Percentiles rank a stretch among this genome's conserved stretches.
Conservation (phyloP, 257 asterid species). For the Rubia yunnanensis region DNA sequence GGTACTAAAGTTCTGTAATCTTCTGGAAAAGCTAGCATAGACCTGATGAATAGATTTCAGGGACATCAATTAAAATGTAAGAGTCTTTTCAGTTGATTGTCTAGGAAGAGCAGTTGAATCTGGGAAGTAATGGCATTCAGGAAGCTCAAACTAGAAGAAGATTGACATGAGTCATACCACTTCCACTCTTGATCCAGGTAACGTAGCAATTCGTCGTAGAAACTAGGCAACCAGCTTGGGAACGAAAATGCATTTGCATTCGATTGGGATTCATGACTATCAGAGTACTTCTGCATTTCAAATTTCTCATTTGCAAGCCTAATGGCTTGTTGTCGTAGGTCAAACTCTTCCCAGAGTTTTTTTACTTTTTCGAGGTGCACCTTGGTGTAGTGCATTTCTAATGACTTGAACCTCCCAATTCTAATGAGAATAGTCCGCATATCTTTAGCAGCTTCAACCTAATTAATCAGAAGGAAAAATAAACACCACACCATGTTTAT, state of each 20-base stretch:
- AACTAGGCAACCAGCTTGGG: conserved; percentile 82
- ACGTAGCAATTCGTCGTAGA: conserved; percentile 87
- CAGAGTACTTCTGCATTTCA: conserved; percentile 47
- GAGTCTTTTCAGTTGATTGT: background rate
- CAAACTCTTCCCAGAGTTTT: conserved; percentile 91
- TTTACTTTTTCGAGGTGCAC: conserved; percentile 76
- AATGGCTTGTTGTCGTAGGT: conserved; percentile 57
- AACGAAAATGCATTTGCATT: conserved; percentile 35
- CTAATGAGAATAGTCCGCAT: conserved; percentile 79
- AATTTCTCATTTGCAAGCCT: conserved; percentile 59
- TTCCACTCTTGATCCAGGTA: conserved; percentile 99
- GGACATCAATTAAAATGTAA: background rate
- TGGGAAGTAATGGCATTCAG: background rate
- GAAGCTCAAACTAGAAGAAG: background rate
- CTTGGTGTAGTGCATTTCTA: conserved; percentile 71
- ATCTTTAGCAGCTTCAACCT: conserved; percentile 88
- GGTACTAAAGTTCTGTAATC: conserved; percentile 85
- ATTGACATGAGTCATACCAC: conserved; percentile 43
- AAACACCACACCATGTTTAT: background rate
- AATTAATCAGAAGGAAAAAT: conserved; percentile 5
- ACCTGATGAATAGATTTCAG: conserved; percentile 46
- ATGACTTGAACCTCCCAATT: conserved; percentile 84
- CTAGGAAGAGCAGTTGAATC: background rate
- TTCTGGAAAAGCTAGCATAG: conserved; percentile 84
- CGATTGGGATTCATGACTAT: conserved; percentile 39